phyloP scores from a whole-genome alignment of 805 yeast genomes.

The Cephaloascus fragrans region DNA sequence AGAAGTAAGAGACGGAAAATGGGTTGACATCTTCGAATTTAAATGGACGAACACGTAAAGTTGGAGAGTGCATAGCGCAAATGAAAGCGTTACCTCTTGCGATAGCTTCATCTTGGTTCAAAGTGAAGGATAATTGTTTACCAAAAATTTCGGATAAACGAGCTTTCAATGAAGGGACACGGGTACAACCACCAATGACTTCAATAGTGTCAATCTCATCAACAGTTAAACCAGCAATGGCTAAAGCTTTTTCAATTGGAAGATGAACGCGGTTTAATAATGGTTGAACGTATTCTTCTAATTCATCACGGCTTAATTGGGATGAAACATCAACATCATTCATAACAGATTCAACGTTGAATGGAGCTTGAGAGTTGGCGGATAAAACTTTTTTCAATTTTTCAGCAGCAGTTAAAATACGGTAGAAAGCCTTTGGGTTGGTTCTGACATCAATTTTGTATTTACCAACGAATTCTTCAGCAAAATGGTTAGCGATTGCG shows the following conservation, averaged over 20 bases:
- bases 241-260: conserved; percentile 78
- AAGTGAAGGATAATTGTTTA: conserved; percentile 81
- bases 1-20: conserved; percentile 85
- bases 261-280: conserved; percentile 62
- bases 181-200: conserved; percentile 96
- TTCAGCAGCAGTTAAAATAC: conserved; percentile 89
- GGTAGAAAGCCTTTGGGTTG: conserved; percentile 91
- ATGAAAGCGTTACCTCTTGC: conserved; percentile 99
- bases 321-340: conserved; percentile 93
- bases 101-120: conserved; percentile 98
- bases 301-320: conserved; percentile 79
- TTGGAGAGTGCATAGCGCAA: conserved; percentile 98
- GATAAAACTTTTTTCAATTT: conserved; percentile 91
- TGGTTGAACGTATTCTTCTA: conserved; percentile 84
- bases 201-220: conserved; percentile 85
- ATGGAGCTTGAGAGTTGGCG: conserved; percentile 91
- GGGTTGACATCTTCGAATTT: conserved; percentile 93
- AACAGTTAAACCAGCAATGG: conserved; percentile 61
- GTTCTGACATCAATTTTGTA: conserved; percentile 87
- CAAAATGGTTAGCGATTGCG: conserved; percentile 91
- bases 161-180: conserved; percentile 90
- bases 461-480: conserved; percentile 82
- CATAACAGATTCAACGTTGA: conserved; percentile 94
- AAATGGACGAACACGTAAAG: conserved; percentile 97
- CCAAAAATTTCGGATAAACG: conserved; percentile 73